Evolutionary conservation across 345 rosid genomes (phyloP), one percentile per base, ranked within the genome.

Genomic region (Hevea brasiliensis): DNA sequence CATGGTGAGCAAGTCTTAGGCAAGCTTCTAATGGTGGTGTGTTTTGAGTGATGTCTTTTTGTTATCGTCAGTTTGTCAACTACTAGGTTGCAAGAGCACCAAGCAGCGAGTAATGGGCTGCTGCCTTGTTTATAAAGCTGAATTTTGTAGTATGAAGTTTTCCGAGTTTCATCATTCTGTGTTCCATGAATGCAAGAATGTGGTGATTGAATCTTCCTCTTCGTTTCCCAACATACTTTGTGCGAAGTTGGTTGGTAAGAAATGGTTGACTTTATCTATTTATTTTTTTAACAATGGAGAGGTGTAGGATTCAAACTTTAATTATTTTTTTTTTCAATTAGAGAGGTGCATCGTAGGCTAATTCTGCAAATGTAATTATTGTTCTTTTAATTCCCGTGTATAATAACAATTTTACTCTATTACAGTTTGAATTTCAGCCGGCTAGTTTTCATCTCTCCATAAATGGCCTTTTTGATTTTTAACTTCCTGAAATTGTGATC

Each of bases 61-160:
- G 64, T 44, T 32, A 29, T 70, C 66, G 68, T 42, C 20, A 7
- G 50, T 67, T 69, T 29, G 50, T 71, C 29, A 2, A 32, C 82
- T 42, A 29, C 24, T 56, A 18, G 65, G 58, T 60, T 37, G 50
- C 48, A 9, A 55, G 64, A 44, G 68, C 65, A 60, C 68, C 37
- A 41, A 29, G 71, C 24, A 51, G 83, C 68, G 77, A 26, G 64
- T 70, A 40, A 61, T 55, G 58, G 71, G 50, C 40, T 37, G 61
- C 56, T 51, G 58, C 76, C 64, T 41, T 68, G n/a, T 76, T 77
- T 84, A 73, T 60, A 76, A 67, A 78, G 71, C 21, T 70, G 42
- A 65, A 27, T 69, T 59, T 73, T 68, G 42, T 65, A 21, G 58
- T 51, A 54, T 69, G 81, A 72, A 61, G 72, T 60, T 74, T 76